phyloP scores from a whole-genome alignment of 2,329 filamentous ascomycete genomes.

The Catunica adiposa region DNA sequence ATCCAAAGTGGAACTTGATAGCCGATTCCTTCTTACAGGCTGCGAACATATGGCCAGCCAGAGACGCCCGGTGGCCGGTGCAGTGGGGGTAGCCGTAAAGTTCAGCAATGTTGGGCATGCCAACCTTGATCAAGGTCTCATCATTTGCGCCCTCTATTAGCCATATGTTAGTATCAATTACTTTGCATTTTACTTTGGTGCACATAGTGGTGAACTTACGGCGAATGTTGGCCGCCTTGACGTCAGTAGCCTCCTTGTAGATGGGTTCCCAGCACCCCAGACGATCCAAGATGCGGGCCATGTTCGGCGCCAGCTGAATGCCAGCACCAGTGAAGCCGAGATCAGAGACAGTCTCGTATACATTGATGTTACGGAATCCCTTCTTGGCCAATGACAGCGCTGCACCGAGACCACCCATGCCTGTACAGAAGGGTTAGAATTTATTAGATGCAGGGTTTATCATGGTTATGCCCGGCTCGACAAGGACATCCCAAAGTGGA shows the following conservation, averaged over 20 bases:
- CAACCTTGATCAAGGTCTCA: conserved; percentile 52
- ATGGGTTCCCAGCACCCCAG: conserved; percentile 60
- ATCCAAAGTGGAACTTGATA: conserved; percentile 54
- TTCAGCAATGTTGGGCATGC: conserved; percentile 47
- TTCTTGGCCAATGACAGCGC: conserved; percentile 60
- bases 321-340: conserved; percentile 73
- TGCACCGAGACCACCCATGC: conserved; percentile 62
- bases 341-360: conserved; percentile 57
- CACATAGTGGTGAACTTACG: conserved; percentile 25
- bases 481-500: too few relatives aligned
- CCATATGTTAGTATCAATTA: neutral
- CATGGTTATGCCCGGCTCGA: too few relatives aligned
- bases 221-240: conserved; percentile 56
- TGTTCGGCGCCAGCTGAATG: conserved; percentile 71
- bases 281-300: conserved; percentile 57
- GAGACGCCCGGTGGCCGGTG: conserved; percentile 58
- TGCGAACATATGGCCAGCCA: conserved; percentile 52
- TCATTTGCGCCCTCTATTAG: conserved; percentile 48
- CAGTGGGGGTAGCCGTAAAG: conserved; percentile 64
- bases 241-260: conserved; percentile 51
- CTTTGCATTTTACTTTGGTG: neutral
- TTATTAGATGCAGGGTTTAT: neutral
- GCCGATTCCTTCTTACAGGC: conserved; percentile 47
- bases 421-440: conserved; percentile 23
- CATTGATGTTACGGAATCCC: conserved; percentile 55